Conservation (phyloP, 176 grass and related monocot species). For the Eleusine indica region DNA sequence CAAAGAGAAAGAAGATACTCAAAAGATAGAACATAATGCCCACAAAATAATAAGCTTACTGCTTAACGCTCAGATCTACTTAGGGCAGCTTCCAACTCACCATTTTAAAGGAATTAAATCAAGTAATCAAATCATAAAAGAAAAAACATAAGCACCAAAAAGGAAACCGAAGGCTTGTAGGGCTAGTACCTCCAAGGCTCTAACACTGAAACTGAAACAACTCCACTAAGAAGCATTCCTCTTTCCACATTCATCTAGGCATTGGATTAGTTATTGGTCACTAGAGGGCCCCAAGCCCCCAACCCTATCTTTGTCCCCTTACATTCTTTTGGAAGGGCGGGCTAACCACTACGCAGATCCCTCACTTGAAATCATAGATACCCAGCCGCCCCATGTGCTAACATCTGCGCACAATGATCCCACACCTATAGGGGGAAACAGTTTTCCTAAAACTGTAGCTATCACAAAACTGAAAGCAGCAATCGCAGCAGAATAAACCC, state of each 20-base stretch:
- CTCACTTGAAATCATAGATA: conserved; percentile 8
- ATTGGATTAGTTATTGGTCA: neutral
- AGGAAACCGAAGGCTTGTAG: neutral
- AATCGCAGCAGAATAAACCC: conserved; percentile 18
- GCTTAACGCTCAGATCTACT: neutral
- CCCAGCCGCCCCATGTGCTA: neutral
- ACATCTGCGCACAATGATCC: conserved; percentile 3
- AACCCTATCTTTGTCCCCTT: neutral
- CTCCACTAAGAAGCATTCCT: neutral
- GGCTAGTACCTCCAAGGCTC: neutral
- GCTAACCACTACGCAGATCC: neutral
- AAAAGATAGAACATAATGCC: neutral
- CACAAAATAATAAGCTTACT: neutral
- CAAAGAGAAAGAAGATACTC: neutral
- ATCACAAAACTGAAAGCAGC: neutral
- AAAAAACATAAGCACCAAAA: neutral
- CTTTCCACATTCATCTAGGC: neutral
- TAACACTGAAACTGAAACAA: neutral
- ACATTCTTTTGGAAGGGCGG: neutral
- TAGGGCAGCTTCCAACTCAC: neutral
- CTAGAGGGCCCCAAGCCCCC: neutral
- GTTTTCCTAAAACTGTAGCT: neutral
- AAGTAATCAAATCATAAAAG: neutral
- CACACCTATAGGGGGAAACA: neutral
- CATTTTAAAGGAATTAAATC: neutral